phyloP scores from a whole-genome alignment of 2,329 filamentous ascomycete genomes.

The Didymosphaeria variabile region DNA sequence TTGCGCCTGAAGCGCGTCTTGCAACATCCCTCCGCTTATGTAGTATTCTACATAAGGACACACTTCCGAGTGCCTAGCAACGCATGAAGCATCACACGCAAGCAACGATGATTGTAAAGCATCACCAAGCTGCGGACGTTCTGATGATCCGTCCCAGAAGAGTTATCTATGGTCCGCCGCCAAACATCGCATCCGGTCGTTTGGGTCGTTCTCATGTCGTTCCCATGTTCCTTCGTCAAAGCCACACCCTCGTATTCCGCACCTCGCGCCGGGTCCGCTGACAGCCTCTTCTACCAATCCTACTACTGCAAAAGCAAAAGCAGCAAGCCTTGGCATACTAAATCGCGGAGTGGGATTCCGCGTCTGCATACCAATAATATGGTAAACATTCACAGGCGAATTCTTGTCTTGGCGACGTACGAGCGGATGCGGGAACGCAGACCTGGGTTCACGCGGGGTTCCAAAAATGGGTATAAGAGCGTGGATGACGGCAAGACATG shows the following conservation, averaged over 20 bases:
- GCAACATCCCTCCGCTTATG: background rate
- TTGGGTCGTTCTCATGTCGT: constrained; percentile 1
- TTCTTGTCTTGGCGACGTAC: background rate
- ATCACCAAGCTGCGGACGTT: background rate
- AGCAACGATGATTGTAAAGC: constrained; percentile 1
- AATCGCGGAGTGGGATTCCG: constrained; percentile 18
- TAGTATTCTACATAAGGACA: background rate
- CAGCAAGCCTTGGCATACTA: constrained; percentile 14
- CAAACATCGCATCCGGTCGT: constrained; percentile 3
- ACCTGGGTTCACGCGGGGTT: background rate
- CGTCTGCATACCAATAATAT: constrained; percentile 16
- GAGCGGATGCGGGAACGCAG: constrained; percentile 4
- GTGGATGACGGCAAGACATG: constrained; percentile 8
- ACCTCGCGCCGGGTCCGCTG: constrained; percentile 5
- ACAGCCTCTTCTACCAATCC: constrained; percentile 1
- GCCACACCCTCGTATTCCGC: constrained; percentile 17
- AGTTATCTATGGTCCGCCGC: background rate
- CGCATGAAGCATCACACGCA: background rate
- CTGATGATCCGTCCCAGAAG: background rate
- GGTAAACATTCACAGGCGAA: constrained; percentile 4
- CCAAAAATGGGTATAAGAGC: constrained; percentile 1
- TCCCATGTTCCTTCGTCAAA: constrained; percentile 1
- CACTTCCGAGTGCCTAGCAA: background rate
- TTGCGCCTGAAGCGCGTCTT: background rate
- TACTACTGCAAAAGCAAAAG: background rate